Base-by-base conservation (phyloP, 441 rosid genomes). In the Erysimum cheiri region DNA sequence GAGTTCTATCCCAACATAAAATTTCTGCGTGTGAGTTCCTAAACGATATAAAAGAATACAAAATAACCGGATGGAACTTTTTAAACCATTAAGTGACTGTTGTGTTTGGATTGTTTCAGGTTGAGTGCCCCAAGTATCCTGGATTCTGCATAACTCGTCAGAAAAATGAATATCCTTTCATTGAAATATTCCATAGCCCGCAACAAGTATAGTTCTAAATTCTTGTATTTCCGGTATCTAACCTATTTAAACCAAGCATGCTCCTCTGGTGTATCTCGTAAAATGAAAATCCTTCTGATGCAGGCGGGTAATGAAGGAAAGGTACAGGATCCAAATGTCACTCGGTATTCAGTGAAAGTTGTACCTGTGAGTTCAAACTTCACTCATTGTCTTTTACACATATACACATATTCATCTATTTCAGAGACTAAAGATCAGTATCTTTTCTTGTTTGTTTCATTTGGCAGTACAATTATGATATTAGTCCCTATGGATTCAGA, bases 51-150 rank as follows among this genome's bases (percentile, higher is more conserved):
- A 22, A 29, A 12, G 1, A 5, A 35, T 5, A 26, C 8, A 35
- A 17, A 15, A 50, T 43, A 17, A 47, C 2, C 2, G 24, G 24
- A 11, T 17, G 17, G 14, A 26, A 35, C 28, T 7, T 28, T 62
- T 29, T 5, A 12, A 19, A 54, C 37, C 28, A 19, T 10, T 14
- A 63, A 31, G 48, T 40, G 61, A 69, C 12, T 39, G 17, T 32
- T 69, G 33, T 59, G 55, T 57, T 44, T 69, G 74, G n/a, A 24
- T 39, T 55, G 41, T 64, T 32, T 82, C 81, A 94, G 99, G 99
- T 94, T 77, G 98, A 94, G 74, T 94, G 99, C 76, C 98, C 99
- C 64, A 94, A 90, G 74, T 94, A 87, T 78, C 99, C 98, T 1
- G 99, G 98, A 39, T 94, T 94, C 75, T 94, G 99, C 72, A 71